Percentiles rank a stretch among this genome's conserved stretches.
Conservation (phyloP, 768 basidiomycete genomes). For the Chalciporus pseudorubinellus region DNA sequence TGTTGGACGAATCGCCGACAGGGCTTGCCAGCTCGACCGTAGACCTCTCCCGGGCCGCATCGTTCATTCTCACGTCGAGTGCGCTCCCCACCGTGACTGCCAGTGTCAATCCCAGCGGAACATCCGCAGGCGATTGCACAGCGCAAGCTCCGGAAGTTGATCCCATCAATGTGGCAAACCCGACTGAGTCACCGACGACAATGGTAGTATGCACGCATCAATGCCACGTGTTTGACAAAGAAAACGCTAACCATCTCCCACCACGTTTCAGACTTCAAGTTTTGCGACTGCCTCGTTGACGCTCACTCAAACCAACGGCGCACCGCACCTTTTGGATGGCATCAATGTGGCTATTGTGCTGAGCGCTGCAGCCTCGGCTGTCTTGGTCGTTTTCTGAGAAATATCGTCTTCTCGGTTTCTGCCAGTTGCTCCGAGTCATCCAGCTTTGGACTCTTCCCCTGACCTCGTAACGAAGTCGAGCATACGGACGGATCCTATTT, state of each 20-base stretch:
- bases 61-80: not conserved
- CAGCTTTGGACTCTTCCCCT: not conserved
- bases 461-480: not conserved
- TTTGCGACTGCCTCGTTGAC: not conserved
- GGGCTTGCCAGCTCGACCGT: not conserved
- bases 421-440: no score
- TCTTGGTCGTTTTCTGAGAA: not conserved
- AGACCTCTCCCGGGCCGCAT: not conserved
- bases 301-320: slow-evolving; percentile 9
- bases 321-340: slow-evolving; percentile 9
- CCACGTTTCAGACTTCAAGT: not conserved
- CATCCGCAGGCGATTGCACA: not conserved
- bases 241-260: not conserved
- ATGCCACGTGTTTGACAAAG: not conserved
- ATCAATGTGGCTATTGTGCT: slow-evolving; percentile 3
- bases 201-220: no score
- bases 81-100: not conserved
- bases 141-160: not conserved
- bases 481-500: not conserved
- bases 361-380: slow-evolving; percentile 1
- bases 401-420: not conserved
- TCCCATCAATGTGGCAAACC: not conserved
- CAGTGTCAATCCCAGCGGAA: not conserved
- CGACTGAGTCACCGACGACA: no score
- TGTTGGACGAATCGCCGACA: slow-evolving; percentile 5